Evolutionary conservation across 2,329 filamentous ascomycete genomes (phyloP).

Genomic region (Tolypocladium album): DNA sequence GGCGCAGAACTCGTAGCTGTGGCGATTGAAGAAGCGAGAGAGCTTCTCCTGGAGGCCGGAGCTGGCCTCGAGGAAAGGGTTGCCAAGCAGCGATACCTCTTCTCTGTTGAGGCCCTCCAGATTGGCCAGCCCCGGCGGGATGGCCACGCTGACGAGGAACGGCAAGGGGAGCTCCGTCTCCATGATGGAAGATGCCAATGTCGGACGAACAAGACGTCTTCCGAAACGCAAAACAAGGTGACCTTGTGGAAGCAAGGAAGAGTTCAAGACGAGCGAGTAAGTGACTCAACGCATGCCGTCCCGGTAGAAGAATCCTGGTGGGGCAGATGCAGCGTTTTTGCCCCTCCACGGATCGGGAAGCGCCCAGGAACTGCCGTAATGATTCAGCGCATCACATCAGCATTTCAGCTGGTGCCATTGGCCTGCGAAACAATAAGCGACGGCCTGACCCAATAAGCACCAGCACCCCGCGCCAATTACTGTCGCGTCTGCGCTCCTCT

Average conservation of each 20-base stretch:
- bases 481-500: too few species aligned
- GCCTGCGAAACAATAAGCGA: not conserved
- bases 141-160: conserved; percentile 48
- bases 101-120: conserved; percentile 42
- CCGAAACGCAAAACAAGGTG: not conserved
- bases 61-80: conserved; percentile 45
- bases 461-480: too few species aligned
- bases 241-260: not conserved
- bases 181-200: conserved; percentile 27
- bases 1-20: conserved; percentile 44
- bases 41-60: conserved; percentile 35
- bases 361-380: not conserved
- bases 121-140: conserved; percentile 35
- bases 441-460: not conserved
- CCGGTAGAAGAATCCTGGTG: conserved; percentile 6
- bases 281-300: conserved; percentile 5
- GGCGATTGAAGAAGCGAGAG: conserved; percentile 34
- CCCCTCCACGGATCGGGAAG: conserved; percentile 2
- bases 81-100: conserved; percentile 48
- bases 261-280: not conserved
- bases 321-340: conserved; percentile 4
- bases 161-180: conserved; percentile 54
- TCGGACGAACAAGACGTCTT: not conserved
- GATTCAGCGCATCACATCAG: not conserved
- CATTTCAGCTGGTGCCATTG: not conserved